Evolutionary conservation across 345 rosid species (phyloP).

Genomic region (Mercurialis annua): DNA sequence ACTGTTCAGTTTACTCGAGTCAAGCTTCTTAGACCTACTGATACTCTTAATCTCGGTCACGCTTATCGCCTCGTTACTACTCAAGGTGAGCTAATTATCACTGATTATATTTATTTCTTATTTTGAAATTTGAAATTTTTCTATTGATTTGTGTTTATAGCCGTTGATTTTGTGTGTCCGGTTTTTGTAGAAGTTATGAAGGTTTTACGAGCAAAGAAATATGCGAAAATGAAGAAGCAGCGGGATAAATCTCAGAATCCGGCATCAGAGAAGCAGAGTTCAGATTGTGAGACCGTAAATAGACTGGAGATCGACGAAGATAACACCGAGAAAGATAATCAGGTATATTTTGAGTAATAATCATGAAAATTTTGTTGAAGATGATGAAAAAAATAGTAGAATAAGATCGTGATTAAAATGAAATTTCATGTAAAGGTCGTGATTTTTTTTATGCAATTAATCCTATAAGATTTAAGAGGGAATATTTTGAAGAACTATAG

Average conservation of each 20-base stretch:
- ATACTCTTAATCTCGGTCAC: conserved; percentile 83
- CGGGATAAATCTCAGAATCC: conserved; percentile 36
- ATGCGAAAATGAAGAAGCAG: conserved; percentile 63
- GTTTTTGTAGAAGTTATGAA: conserved; percentile 71
- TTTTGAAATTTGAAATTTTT: neutral
- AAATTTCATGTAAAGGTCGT: too few relatives aligned
- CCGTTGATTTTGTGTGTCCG: neutral
- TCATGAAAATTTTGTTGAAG: too few relatives aligned
- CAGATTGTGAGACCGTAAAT: conserved; percentile 27
- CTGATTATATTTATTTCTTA: neutral
- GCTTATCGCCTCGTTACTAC: conserved; percentile 92
- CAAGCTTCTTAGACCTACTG: conserved; percentile 83
- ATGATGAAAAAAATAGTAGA: too few relatives aligned
- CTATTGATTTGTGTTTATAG: neutral
- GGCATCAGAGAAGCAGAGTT: conserved; percentile 30
- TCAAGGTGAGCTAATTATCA: conserved; percentile 47
- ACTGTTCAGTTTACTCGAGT: conserved; percentile 68
- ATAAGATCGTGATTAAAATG: too few relatives aligned
- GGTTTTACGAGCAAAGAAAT: conserved; percentile 73
- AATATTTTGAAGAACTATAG: neutral
- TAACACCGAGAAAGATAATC: conserved; percentile 23
- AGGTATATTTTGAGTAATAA: too few relatives aligned
- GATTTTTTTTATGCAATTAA: too few relatives aligned
- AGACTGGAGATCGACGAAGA: conserved; percentile 18
- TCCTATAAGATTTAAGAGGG: too few relatives aligned